Conservation (phyloP, 345 rosid species). For the Moricandia arvensis region DNA sequence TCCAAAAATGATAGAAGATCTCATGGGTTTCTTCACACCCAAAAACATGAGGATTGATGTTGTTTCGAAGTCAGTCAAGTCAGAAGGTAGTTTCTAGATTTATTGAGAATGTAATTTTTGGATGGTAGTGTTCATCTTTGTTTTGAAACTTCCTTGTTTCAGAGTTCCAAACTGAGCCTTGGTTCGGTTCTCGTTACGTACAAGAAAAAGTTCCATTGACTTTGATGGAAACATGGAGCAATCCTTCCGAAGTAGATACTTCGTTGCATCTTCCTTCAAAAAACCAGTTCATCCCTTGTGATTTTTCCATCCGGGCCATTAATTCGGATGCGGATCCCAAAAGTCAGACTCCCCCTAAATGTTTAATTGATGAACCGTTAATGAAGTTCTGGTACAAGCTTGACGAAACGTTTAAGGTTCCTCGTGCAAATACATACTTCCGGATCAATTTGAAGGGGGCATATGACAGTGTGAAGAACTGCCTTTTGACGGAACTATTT, state of each 20-base stretch:
- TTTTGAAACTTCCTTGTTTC: slow-evolving; percentile 36
- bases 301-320: slow-evolving; percentile 69
- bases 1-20: slow-evolving; percentile 57
- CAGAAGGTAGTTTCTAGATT: slow-evolving; percentile 52
- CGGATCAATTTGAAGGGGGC: slow-evolving; percentile 81
- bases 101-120: slow-evolving; percentile 1
- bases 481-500: slow-evolving; percentile 78
- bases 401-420: slow-evolving; percentile 74
- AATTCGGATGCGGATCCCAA: slow-evolving; percentile 30
- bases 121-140: slow-evolving; percentile 4
- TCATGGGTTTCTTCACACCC: slow-evolving; percentile 70
- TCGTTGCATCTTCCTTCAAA: slow-evolving; percentile 71
- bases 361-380: slow-evolving; percentile 71
- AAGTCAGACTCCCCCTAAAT: slow-evolving; percentile 50
- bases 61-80: slow-evolving; percentile 62
- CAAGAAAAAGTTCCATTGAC: slow-evolving; percentile 70
- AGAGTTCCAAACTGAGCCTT: slow-evolving; percentile 76
- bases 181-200: slow-evolving; percentile 76
- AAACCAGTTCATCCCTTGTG: slow-evolving; percentile 84
- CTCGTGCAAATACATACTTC: slow-evolving; percentile 88
- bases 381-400: slow-evolving; percentile 97
- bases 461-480: slow-evolving; percentile 60
- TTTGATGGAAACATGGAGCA: slow-evolving; percentile 71
- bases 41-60: slow-evolving; percentile 96
- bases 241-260: slow-evolving; percentile 68